Evolutionary conservation across 2,329 filamentous ascomycete species (phyloP).

Genomic region (Lasiodiplodia theobromae): DNA sequence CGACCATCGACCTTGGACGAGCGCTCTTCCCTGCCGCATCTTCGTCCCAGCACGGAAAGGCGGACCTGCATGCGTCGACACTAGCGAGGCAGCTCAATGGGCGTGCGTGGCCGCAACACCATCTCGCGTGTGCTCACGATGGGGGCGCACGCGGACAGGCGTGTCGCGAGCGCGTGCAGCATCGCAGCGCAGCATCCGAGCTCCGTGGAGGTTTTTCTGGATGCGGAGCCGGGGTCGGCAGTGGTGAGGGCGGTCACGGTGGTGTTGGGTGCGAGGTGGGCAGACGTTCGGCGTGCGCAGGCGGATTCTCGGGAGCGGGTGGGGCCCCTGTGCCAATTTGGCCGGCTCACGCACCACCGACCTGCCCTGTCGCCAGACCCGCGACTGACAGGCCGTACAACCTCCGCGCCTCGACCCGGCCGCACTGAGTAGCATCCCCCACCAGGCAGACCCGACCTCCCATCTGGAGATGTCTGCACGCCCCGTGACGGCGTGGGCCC

Average conservation of each 20-base stretch:
- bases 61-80: background rate
- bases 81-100: background rate
- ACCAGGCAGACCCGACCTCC: slow-evolving; percentile 10
- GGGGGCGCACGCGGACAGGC: background rate
- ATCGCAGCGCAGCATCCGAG: slow-evolving; percentile 2
- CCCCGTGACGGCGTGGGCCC: slow-evolving; percentile 26
- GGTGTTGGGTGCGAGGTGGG: slow-evolving; percentile 4
- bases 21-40: slow-evolving; percentile 8
- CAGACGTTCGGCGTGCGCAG: slow-evolving; percentile 19
- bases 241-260: slow-evolving; percentile 4
- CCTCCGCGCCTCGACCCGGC: slow-evolving; percentile 26
- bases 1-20: background rate
- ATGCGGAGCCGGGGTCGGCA: slow-evolving; percentile 17
- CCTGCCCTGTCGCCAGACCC: slow-evolving; percentile 17
- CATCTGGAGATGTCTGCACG: slow-evolving; percentile 29
- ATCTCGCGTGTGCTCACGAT: background rate
- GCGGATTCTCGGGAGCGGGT: slow-evolving; percentile 26
- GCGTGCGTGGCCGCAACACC: background rate
- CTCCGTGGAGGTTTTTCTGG: background rate
- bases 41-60: slow-evolving; percentile 14
- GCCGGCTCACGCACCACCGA: slow-evolving; percentile 19
- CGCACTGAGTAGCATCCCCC: slow-evolving; percentile 28
- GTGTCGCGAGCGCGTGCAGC: background rate
- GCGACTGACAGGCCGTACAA: slow-evolving; percentile 20
- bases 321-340: slow-evolving; percentile 10